phyloP scores from a whole-genome alignment of 768 basidiomycete genomes.

The Pleurotus pulmonarius region DNA sequence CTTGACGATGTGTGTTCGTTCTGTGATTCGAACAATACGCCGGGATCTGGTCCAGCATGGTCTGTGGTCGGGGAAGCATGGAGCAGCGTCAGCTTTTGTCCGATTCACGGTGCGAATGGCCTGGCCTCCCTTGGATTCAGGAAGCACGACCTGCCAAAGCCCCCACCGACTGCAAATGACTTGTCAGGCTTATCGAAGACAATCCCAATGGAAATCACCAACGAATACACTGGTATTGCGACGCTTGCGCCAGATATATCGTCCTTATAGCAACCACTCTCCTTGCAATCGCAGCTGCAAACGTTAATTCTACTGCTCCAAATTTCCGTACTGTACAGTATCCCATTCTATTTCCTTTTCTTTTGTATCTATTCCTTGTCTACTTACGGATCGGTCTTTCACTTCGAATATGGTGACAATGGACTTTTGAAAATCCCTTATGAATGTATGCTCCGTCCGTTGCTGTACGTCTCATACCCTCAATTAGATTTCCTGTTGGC shows the following conservation, averaged over 20 bases:
- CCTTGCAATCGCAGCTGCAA: background rate
- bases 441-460: slow-evolving; percentile 5
- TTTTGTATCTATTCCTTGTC: slow-evolving; percentile 9
- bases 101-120: background rate
- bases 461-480: slow-evolving; percentile 13
- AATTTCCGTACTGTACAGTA: background rate
- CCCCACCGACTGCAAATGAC: background rate
- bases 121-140: background rate
- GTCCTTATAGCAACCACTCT: background rate
- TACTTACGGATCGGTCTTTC: slow-evolving; percentile 8
- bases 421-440: slow-evolving; percentile 3
- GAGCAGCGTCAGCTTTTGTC: background rate
- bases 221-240: background rate
- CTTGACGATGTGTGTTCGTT: slow-evolving; percentile 33
- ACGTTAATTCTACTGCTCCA: background rate
- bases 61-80: slow-evolving; percentile 8
- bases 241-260: background rate
- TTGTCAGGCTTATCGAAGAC: background rate
- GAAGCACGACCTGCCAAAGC: background rate
- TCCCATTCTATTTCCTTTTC: background rate
- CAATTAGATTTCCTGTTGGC: slow-evolving; percentile 1
- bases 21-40: slow-evolving; percentile 8
- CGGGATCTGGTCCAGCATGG: slow-evolving; percentile 19
- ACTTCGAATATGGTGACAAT: slow-evolving; percentile 6
- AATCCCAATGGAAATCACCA: background rate